Evolutionary conservation across 768 basidiomycete species (phyloP).

Genomic region (Kondoa malvinella): DNA sequence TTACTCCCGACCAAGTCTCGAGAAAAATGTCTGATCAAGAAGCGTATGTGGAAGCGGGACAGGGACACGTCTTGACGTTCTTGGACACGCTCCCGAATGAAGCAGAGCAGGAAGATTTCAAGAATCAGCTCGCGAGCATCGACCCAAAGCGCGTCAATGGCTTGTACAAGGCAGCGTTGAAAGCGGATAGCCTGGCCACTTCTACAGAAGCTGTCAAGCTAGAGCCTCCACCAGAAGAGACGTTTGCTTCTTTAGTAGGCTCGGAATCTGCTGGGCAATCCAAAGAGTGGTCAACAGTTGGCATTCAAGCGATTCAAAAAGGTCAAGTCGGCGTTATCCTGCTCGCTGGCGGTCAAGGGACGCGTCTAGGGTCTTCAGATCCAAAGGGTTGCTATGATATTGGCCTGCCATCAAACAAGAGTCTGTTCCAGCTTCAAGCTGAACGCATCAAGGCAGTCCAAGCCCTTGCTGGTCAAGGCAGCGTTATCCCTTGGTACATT

Average conservation of each 20-base stretch:
- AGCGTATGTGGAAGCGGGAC: conserved; percentile 61
- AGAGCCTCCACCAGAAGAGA: conserved; percentile 61
- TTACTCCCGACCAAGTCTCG: background rate
- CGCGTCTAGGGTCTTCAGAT: conserved; percentile 70
- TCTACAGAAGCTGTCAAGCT: conserved; percentile 40
- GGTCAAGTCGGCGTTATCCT: conserved; percentile 86
- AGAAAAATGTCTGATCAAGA: conserved; percentile 16
- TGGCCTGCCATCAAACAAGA: conserved; percentile 76
- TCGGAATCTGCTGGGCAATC: conserved; percentile 40
- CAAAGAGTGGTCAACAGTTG: conserved; percentile 54
- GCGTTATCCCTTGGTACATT: conserved; percentile 83
- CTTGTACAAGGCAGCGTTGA: conserved; percentile 64
- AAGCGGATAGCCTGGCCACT: conserved; percentile 38
- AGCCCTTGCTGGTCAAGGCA: conserved; percentile 38
- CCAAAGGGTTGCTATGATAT: conserved; percentile 99
- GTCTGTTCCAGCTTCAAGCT: conserved; percentile 93
- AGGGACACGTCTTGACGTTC: conserved; percentile 78
- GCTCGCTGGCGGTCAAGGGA: conserved; percentile 97
- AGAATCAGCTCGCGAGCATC: conserved; percentile 56
- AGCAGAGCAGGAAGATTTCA: conserved; percentile 46
- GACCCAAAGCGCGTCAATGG: conserved; percentile 83
- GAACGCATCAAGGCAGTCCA: conserved; percentile 79
- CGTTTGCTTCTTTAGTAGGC: conserved; percentile 48
- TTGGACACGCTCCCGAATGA: conserved; percentile 52
- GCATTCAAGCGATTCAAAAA: conserved; percentile 59